phyloP scores from a whole-genome alignment of 345 rosid genomes.

The Gossypium longicalyx region DNA sequence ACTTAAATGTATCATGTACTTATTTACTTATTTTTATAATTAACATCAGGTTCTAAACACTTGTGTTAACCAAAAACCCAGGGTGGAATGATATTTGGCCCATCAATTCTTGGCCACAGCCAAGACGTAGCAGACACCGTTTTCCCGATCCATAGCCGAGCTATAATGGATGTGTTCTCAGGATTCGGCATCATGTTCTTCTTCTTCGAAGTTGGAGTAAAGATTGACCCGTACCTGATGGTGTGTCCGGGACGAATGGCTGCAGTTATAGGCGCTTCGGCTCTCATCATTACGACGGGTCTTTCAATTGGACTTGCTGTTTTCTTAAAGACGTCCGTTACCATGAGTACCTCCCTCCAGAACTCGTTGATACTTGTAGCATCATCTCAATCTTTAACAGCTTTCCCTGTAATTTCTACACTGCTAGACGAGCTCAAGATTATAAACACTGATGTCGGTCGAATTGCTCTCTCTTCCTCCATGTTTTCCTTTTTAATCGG shows the following conservation, averaged over 20 bases:
- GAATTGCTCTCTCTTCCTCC: conserved; percentile 32
- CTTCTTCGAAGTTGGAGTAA: conserved; percentile 20
- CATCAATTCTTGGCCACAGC: conserved; percentile 10
- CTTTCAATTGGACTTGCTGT: not conserved
- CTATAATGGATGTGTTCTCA: not conserved
- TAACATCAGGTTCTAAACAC: not conserved
- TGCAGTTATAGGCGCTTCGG: not conserved
- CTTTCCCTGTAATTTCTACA: conserved; percentile 31
- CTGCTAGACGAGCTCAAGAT: conserved; percentile 36
- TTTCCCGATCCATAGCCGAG: conserved; percentile 12
- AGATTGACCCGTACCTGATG: not conserved
- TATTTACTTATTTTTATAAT: no score
- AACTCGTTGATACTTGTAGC: not conserved
- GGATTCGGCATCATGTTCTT: conserved; percentile 24
- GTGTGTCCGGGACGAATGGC: conserved; percentile 19
- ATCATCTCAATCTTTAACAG: not conserved
- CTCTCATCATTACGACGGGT: not conserved
- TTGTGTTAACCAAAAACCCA: conserved; percentile 1
- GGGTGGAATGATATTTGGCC: conserved; percentile 32
- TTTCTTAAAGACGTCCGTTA: not conserved
- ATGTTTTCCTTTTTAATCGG: conserved; percentile 25
- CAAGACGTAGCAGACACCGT: not conserved
- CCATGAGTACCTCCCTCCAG: not conserved
- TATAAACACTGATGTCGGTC: conserved; percentile 38
- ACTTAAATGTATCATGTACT: no score